Percentiles rank a stretch among this genome's conserved stretches.
Evolutionary conservation across 2,329 filamentous ascomycete species (phyloP).

Genomic region (Chaetomiaceae sp.): DNA sequence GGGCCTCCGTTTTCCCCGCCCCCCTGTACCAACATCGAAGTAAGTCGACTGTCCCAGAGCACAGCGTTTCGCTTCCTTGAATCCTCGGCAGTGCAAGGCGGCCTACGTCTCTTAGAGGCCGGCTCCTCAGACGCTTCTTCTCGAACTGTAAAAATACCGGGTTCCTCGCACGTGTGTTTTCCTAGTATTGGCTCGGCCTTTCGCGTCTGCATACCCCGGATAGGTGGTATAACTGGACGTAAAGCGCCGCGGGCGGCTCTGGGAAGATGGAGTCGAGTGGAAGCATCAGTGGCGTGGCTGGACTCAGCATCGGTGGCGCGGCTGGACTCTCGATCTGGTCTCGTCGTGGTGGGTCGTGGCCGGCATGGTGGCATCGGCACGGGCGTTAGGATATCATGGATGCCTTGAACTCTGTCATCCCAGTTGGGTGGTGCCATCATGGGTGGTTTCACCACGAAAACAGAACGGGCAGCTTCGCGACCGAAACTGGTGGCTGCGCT

Average conservation of each 20-base stretch:
- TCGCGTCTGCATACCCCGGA: constrained; percentile 9
- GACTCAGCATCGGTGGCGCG: neutral
- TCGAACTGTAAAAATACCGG: constrained; percentile 7
- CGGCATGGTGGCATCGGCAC: constrained; percentile 3
- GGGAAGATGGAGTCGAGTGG: constrained; percentile 2
- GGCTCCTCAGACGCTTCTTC: constrained; percentile 3
- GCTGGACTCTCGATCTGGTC: neutral
- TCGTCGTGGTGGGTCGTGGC: constrained; percentile 2
- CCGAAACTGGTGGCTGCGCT: constrained; percentile 8
- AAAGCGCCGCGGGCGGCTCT: constrained; percentile 1
- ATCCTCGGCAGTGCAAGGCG: too few relatives aligned
- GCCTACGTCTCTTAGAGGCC: constrained; percentile 7
- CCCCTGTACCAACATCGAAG: too few relatives aligned
- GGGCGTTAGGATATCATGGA: neutral
- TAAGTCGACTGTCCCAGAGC: too few relatives aligned
- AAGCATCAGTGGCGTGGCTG: neutral
- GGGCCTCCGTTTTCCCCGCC: constrained; percentile 4
- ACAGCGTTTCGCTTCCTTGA: constrained; percentile 12
- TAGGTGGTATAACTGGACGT: constrained; percentile 10
- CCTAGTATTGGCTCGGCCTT: neutral
- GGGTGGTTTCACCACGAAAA: constrained; percentile 10
- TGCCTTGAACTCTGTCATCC: constrained; percentile 5
- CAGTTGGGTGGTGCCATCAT: neutral
- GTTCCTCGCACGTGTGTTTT: constrained; percentile 5
- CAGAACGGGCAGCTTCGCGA: constrained; percentile 13